Conservation (phyloP, 352 stramenopile species). For the Pythium dissimile region DNA sequence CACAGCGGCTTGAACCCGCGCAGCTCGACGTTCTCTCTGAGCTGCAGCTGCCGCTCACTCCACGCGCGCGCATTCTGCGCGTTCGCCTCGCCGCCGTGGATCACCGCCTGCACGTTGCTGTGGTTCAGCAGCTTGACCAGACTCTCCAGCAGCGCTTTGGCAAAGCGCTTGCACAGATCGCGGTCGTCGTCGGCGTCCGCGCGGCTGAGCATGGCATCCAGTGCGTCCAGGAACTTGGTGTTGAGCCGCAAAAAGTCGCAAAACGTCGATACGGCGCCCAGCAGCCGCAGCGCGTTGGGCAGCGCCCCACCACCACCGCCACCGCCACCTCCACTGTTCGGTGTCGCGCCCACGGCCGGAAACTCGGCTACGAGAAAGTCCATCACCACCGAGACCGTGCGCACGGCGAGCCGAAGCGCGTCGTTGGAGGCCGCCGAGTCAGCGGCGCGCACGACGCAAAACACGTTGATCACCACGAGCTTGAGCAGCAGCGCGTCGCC, state of each 20-base stretch:
- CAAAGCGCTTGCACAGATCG: conserved; percentile 26
- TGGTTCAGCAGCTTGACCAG: conserved; percentile 63
- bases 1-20: conserved; percentile 60
- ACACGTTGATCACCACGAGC: conserved; percentile 75
- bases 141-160: conserved; percentile 37
- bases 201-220: conserved; percentile 33
- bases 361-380: conserved; percentile 41
- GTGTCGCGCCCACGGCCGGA: background rate
- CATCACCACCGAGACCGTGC: conserved; percentile 43
- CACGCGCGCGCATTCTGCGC: conserved; percentile 24
- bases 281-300: conserved; percentile 35
- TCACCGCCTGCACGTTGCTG: conserved; percentile 30
- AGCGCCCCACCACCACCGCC: too few relatives aligned
- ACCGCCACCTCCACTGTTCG: too few relatives aligned
- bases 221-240: conserved; percentile 36
- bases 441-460: conserved; percentile 48
- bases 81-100: conserved; percentile 12
- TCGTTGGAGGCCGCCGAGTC: conserved; percentile 33
- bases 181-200: conserved; percentile 9
- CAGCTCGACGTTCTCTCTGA: conserved; percentile 78
- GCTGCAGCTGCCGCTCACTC: conserved; percentile 36
- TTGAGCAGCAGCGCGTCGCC: conserved; percentile 80
- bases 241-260: conserved; percentile 61
- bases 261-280: conserved; percentile 60
- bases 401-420: conserved; percentile 50